Conservation (phyloP, 192 early-diverging fungal genomes). For the Coemansia reversa region DNA sequence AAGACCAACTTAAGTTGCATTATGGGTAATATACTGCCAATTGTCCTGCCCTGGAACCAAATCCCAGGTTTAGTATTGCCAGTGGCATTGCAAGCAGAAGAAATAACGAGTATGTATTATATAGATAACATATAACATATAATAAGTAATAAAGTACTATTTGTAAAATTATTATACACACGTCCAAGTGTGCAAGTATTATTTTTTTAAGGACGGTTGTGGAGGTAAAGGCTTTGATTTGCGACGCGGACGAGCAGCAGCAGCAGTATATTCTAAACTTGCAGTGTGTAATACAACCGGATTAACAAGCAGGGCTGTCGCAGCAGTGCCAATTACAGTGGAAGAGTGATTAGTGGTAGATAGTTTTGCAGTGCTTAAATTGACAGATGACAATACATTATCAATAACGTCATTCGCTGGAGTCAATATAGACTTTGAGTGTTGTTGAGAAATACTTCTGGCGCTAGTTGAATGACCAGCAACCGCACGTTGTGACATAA, state of each 20-base stretch:
- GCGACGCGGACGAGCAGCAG: slow-evolving; percentile 11
- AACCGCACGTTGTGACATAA: slow-evolving; percentile 27
- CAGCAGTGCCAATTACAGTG: slow-evolving; percentile 9
- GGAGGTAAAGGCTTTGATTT: slow-evolving; percentile 27
- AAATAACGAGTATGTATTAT: too few relatives aligned
- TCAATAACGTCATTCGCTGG: neutral
- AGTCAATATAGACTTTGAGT: neutral
- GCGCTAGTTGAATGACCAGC: slow-evolving; percentile 48
- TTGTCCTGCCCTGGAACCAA: too few relatives aligned
- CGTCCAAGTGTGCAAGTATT: neutral
- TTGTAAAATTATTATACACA: neutral
- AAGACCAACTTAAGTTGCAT: neutral
- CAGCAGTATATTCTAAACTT: slow-evolving; percentile 13
- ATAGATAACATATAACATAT: too few relatives aligned
- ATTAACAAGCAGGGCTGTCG: neutral
- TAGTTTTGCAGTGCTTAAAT: slow-evolving; percentile 6
- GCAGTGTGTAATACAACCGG: slow-evolving; percentile 13
- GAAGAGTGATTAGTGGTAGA: neutral
- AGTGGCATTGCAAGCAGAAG: too few relatives aligned
- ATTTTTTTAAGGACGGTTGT: slow-evolving; percentile 1
- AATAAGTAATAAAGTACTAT: too few relatives aligned
- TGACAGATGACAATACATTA: neutral
- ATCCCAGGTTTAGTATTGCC: too few relatives aligned
- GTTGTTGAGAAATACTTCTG: slow-evolving; percentile 1
- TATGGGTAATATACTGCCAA: neutral